Conservation (phyloP, 495 filamentous ascomycete species). For the Letharia lupina region DNA sequence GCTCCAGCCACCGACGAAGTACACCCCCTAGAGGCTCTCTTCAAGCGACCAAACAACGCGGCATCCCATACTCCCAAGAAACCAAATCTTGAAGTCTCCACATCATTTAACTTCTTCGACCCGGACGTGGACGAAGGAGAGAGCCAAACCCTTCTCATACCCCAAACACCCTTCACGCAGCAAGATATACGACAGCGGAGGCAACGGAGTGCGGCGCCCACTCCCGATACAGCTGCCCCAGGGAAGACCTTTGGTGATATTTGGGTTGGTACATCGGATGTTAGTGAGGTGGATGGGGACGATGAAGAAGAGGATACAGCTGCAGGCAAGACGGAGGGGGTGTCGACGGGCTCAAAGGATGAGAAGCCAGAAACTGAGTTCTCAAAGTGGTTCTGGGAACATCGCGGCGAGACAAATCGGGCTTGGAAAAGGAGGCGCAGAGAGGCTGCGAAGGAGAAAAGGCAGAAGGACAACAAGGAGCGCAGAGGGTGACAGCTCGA, state of each 20-base stretch:
- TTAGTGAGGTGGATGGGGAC: constrained; percentile 34
- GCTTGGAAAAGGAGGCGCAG: constrained; percentile 84
- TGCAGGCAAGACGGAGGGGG: constrained; percentile 20
- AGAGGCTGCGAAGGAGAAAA: constrained; percentile 72
- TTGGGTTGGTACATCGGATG: constrained; percentile 8
- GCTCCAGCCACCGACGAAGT: constrained; percentile 43
- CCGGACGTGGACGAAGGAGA: constrained; percentile 38
- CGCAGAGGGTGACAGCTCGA: background rate
- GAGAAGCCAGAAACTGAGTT: constrained; percentile 55
- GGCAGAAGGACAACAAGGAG: constrained; percentile 65
- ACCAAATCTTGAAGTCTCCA: constrained; percentile 37
- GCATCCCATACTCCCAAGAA: constrained; percentile 31
- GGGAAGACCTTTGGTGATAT: constrained; percentile 25
- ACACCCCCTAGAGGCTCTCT: constrained; percentile 83
- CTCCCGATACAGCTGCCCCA: constrained; percentile 81
- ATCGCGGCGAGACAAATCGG: constrained; percentile 79
- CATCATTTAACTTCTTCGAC: constrained; percentile 57
- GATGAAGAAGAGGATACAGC: constrained; percentile 33
- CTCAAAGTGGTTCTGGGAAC: constrained; percentile 86
- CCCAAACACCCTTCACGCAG: constrained; percentile 72
- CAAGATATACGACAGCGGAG: constrained; percentile 66
- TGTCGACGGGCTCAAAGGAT: constrained; percentile 26
- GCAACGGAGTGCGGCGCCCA: constrained; percentile 78
- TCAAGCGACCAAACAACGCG: constrained; percentile 53
- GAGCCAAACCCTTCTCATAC: constrained; percentile 34